Evolutionary conservation across 176 grass and related monocot species (phyloP), one percentile per base, ranked within the genome.

Genomic region (Aegilops sharonensis): DNA sequence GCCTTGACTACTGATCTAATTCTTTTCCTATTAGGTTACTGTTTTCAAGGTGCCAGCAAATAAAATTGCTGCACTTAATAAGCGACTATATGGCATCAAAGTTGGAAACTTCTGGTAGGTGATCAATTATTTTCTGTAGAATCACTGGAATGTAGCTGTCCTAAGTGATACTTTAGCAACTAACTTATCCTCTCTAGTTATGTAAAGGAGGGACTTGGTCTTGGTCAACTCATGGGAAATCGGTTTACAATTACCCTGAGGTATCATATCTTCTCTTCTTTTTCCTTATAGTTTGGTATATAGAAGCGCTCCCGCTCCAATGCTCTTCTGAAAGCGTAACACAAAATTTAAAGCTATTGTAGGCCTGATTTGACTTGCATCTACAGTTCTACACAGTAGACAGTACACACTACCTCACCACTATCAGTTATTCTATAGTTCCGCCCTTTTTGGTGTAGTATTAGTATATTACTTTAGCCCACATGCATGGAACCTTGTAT

Each of bases 221-320:
- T 98, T 81, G 97, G 97, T 78, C 92, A 96, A 67, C 88, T 98
- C 66, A 83, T 89, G 34, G 97, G 97, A 84, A 96, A 94, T 84
- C 84, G 76, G 32, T 98, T 98, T 91, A 98, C 92, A 88, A 89
- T 98, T 86, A 98, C 90, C 79, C 88, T 96, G 65, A 95, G 97
- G 97, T 98, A 92, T 35, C 65, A 34, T 68, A 77, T 64, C 5
- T 81, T 75, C 11, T 74, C 10, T 27, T 27, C 65, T 40, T 84
- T 84, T 2, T 43, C 11, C 56, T 24, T 83, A n/a, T 15, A 78
- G 5, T 61, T 81, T 15, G 62, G 6, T 61, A 29, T 23, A 75
- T 30, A 32, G 7, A 84, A 74, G 70, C 27, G 24, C 13, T 75
- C 72, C 72, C 34, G 37, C 54, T 84, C 32, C 52, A 72, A 4